phyloP scores from a whole-genome alignment of 2,329 filamentous ascomycete species.

The Fusarium gaditjirri region DNA sequence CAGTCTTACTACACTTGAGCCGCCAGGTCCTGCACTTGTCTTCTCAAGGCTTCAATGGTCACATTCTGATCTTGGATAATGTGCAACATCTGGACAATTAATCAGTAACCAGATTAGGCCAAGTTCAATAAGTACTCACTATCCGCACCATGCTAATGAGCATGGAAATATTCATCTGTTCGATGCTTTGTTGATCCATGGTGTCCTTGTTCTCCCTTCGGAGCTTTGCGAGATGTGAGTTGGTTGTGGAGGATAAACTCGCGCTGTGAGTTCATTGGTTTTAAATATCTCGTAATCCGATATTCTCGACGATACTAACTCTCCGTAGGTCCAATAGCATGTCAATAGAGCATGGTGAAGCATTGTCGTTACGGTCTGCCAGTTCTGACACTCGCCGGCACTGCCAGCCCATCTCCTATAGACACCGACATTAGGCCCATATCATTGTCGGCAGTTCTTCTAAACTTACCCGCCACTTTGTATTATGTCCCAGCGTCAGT shows the following conservation, averaged over 20 bases:
- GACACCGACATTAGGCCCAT: neutral
- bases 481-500: neutral
- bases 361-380: neutral
- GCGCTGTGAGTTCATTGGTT: neutral
- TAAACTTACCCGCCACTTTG: neutral
- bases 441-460: neutral
- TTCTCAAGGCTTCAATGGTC: no score
- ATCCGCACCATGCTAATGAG: neutral
- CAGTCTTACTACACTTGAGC: no score
- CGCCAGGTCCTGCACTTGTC: no score
- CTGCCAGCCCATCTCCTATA: neutral
- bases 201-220: neutral
- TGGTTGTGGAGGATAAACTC: neutral
- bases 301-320: rapidly evolving
- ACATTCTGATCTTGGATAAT: neutral
- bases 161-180: neutral
- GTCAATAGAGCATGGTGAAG: neutral
- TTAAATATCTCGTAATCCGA: neutral
- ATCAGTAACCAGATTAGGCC: neutral
- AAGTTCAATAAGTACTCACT: neutral
- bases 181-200: no score
- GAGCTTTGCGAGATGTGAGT: neutral
- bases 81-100: neutral
- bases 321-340: neutral
- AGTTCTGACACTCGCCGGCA: neutral